Conservation (phyloP, 345 rosid genomes). For the Limnanthes douglasii region DNA sequence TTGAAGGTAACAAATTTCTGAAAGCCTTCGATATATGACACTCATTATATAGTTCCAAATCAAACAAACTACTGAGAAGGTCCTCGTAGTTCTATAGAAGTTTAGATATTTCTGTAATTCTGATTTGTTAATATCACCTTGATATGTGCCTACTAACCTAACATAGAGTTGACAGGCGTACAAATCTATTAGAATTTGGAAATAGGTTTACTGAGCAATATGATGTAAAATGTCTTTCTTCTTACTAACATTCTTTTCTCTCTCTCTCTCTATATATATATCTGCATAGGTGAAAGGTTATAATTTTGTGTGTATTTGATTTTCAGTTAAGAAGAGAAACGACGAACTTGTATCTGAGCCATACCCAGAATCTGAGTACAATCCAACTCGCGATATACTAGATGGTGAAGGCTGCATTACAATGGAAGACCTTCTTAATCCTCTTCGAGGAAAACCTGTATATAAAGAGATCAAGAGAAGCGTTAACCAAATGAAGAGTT, state of each 20-base stretch:
- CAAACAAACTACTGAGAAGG: no score
- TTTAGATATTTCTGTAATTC: no score
- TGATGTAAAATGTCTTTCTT: background rate
- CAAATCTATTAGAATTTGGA: no score
- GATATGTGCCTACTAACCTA: no score
- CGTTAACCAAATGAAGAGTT: slow-evolving; percentile 27
- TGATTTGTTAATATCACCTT: background rate
- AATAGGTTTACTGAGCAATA: no score
- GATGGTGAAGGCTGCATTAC: slow-evolving; percentile 49
- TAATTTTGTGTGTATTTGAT: background rate
- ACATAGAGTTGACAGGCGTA: no score
- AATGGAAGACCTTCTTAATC: slow-evolving; percentile 47
- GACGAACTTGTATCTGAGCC: slow-evolving; percentile 42
- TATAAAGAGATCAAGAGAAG: slow-evolving; percentile 42
- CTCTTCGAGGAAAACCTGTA: slow-evolving; percentile 52
- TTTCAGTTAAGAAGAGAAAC: slow-evolving; percentile 44
- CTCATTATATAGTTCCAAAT: no score
- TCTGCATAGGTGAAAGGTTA: no score
- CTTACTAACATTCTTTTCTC: no score
- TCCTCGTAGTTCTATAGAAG: no score
- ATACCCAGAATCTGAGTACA: slow-evolving; percentile 82
- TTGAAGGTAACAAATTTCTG: slow-evolving; percentile 52
- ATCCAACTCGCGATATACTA: slow-evolving; percentile 73
- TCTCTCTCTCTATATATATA: no score
- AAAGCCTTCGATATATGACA: no score